Evolutionary conservation across 225 moss, liverwort and hornwort genomes (phyloP).

Genomic region (Anthoceros angustus): DNA sequence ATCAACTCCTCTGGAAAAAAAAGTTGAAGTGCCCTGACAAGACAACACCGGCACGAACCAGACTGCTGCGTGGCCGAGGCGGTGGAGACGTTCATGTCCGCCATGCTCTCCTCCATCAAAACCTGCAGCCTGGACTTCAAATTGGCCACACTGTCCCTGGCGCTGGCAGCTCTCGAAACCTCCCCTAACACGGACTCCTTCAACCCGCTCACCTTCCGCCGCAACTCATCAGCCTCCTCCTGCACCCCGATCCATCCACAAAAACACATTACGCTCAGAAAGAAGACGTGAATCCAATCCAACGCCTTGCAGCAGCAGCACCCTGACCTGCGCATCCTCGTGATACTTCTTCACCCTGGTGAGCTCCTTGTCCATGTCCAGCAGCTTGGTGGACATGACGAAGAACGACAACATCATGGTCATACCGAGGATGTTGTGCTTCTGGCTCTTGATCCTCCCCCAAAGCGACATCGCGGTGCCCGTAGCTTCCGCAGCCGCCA

Average conservation of each 20-base stretch:
- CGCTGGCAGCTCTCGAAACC: slow-evolving; percentile 2
- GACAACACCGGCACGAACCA: neutral
- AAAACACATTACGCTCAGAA: neutral
- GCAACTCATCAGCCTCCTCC: neutral
- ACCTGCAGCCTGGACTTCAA: slow-evolving; percentile 3
- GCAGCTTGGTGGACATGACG: neutral
- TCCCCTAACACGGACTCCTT: neutral
- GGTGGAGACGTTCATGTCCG: neutral
- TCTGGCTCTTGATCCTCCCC: neutral
- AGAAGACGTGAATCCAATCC: neutral
- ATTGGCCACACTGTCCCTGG: slow-evolving; percentile 2
- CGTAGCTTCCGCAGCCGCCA: too few species aligned
- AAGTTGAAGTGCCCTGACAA: neutral
- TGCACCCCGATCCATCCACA: neutral
- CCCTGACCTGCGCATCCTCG: neutral
- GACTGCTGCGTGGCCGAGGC: neutral
- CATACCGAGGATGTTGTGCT: neutral
- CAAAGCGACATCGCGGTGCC: neutral
- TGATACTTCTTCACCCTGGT: neutral
- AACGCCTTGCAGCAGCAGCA: neutral
- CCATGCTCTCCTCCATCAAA: neutral
- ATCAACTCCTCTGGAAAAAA: too few species aligned
- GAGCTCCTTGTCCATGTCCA: slow-evolving; percentile 1
- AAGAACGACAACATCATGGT: neutral
- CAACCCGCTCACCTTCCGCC: slow-evolving; percentile 3